Evolutionary conservation across 331 rosid genomes (phyloP).

Genomic region (Telfairia occidentalis): DNA sequence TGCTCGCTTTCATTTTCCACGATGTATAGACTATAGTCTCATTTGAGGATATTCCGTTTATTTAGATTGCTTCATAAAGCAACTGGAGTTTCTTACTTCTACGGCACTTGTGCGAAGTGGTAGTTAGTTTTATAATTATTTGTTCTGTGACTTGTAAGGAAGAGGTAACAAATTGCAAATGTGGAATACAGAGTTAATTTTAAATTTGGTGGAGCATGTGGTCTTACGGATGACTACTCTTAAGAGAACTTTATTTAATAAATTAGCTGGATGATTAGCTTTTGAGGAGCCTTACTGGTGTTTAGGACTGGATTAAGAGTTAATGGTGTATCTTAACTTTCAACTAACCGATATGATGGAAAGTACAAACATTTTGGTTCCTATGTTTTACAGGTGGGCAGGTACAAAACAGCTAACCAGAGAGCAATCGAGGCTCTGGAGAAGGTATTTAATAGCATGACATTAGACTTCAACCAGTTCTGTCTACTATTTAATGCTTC

Average conservation of each 20-base stretch:
- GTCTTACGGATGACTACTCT: neutral
- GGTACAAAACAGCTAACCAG: conserved; percentile 56
- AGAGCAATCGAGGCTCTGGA: conserved; percentile 60
- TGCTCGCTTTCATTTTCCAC: too few species aligned
- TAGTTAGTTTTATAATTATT: neutral
- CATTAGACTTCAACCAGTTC: neutral
- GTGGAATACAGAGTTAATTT: neutral
- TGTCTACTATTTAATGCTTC: neutral
- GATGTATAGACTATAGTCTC: neutral
- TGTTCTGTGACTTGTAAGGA: neutral
- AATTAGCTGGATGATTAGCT: neutral
- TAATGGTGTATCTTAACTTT: neutral
- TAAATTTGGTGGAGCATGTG: neutral
- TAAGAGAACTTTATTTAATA: neutral
- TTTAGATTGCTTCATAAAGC: neutral
- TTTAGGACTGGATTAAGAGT: neutral
- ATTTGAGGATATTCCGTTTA: neutral
- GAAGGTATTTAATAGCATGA: conserved; percentile 38
- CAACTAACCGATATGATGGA: neutral
- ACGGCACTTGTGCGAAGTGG: neutral
- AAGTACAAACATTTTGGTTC: neutral
- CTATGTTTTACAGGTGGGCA: conserved; percentile 35
- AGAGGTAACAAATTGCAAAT: neutral
- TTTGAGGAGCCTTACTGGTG: neutral
- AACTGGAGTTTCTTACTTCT: neutral